phyloP scores from a whole-genome alignment of 371 early-diverging fungal species.

The Cokeromyces recurvatus region DNA sequence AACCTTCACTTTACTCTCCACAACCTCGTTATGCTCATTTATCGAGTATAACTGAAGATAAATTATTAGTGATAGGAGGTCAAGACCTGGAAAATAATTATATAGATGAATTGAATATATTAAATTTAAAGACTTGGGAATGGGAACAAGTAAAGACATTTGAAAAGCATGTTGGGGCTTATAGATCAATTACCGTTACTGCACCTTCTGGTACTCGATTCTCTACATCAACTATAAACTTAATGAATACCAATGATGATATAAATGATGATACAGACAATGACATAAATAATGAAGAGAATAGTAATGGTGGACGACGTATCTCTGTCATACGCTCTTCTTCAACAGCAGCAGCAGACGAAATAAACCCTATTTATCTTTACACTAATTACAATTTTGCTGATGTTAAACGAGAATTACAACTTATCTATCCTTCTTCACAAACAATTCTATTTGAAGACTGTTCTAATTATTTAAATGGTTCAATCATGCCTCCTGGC shows the following conservation, averaged over 20 bases:
- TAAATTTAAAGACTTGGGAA: constrained; percentile 61
- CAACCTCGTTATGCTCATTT: constrained; percentile 81
- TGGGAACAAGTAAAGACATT: constrained; percentile 67
- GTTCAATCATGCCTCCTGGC: constrained; percentile 65
- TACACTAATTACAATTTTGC: constrained; percentile 84
- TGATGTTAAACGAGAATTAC: constrained; percentile 71
- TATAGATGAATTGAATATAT: constrained; percentile 71
- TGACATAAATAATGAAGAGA: background rate
- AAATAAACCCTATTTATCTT: constrained; percentile 49
- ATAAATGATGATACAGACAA: background rate
- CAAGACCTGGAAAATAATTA: constrained; percentile 78
- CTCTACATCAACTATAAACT: background rate
- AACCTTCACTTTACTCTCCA: constrained; percentile 52
- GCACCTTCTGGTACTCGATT: constrained; percentile 24
- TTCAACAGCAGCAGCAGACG: constrained; percentile 6
- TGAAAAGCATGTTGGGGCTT: constrained; percentile 74
- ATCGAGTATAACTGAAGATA: constrained; percentile 54
- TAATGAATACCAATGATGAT: background rate
- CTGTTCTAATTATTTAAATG: constrained; percentile 40
- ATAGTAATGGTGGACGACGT: background rate
- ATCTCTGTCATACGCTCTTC: too few species aligned
- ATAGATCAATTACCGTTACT: constrained; percentile 68
- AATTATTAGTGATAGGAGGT: constrained; percentile 73
- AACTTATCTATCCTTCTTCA: constrained; percentile 46
- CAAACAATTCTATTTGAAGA: constrained; percentile 1